Conservation (phyloP, 306 rosid genomes). For the Crataegus laevigata region DNA sequence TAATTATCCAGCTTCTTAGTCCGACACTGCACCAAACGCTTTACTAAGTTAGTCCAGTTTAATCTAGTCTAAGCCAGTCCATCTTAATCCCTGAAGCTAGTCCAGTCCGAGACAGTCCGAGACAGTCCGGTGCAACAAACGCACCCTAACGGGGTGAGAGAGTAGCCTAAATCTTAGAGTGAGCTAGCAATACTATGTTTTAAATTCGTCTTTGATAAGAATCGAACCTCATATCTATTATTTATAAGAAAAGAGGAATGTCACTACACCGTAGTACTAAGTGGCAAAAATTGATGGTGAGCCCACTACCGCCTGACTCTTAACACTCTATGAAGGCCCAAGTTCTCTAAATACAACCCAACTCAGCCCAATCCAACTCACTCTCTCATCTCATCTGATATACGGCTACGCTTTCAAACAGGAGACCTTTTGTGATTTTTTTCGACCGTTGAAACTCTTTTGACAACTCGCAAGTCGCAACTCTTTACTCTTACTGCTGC, state of each 20-base stretch:
- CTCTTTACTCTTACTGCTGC: background rate
- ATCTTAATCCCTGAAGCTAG: too few species aligned
- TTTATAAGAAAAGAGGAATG: rapidly evolving
- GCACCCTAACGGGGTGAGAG: too few species aligned
- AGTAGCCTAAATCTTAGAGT: too few species aligned
- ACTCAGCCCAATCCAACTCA: background rate
- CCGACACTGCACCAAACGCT: too few species aligned
- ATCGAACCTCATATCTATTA: rapidly evolving
- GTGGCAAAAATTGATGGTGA: background rate
- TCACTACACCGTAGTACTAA: too few species aligned
- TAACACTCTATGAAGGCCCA: background rate
- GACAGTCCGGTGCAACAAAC: too few species aligned
- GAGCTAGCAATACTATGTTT: too few species aligned
- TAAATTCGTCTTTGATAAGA: too few species aligned
- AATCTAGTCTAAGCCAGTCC: too few species aligned
- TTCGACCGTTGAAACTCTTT: conserved; percentile 2
- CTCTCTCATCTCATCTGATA: background rate
- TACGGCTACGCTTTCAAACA: background rate
- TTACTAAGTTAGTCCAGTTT: too few species aligned
- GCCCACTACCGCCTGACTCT: background rate
- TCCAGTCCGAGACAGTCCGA: too few species aligned
- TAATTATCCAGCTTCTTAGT: too few species aligned
- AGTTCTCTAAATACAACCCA: background rate
- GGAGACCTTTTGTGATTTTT: background rate
- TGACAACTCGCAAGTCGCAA: background rate